These are phyloP conservation scores for Zygosaccharomyces rouxii DNA, from an alignment of 805 yeast species.

Conservation along the genomic window DNA sequence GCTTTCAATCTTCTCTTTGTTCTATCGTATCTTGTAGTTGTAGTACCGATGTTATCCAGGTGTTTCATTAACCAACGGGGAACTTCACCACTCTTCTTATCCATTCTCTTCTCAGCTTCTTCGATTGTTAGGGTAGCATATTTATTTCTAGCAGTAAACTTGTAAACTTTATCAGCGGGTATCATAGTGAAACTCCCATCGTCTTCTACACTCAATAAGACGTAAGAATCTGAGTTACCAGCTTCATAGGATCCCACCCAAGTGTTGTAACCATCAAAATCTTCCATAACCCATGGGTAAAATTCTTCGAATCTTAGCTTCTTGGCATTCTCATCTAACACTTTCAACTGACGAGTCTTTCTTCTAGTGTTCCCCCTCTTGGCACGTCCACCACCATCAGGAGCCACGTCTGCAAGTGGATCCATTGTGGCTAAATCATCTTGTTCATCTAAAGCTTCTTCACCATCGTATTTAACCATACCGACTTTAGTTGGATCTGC, in stretches of 20 bases:
- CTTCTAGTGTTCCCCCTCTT: slow-evolving; percentile 59
- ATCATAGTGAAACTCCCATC: slow-evolving; percentile 83
- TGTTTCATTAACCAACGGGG: slow-evolving; percentile 97
- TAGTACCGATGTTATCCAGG: slow-evolving; percentile 58
- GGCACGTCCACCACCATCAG: slow-evolving; percentile 81
- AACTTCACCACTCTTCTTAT: slow-evolving; percentile 59
- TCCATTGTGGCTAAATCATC: slow-evolving; percentile 35
- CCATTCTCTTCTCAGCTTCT: slow-evolving; percentile 95
- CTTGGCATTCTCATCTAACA: slow-evolving; percentile 77
- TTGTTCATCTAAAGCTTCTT: slow-evolving; percentile 39
- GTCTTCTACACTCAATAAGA: slow-evolving; percentile 75
- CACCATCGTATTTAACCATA: slow-evolving; percentile 39
- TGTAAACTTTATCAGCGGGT: slow-evolving; percentile 92
- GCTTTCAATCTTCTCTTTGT: slow-evolving; percentile 44
- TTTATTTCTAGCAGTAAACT: slow-evolving; percentile 87
- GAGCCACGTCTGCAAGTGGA: slow-evolving; percentile 68
- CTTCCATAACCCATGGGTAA: slow-evolving; percentile 98
- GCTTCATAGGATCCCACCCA: slow-evolving; percentile 97
- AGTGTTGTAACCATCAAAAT: slow-evolving; percentile 87
- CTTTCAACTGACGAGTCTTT: slow-evolving; percentile 78
- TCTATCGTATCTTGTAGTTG: slow-evolving; percentile 49
- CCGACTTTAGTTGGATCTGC: slow-evolving; percentile 39
- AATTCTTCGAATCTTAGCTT: slow-evolving; percentile 90
- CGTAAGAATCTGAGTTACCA: slow-evolving; percentile 76
- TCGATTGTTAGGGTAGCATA: slow-evolving; percentile 91